Evolutionary conservation across 1,139 yeast genomes (phyloP).

Genomic region (Hemisphaericaspora subhashii): DNA sequence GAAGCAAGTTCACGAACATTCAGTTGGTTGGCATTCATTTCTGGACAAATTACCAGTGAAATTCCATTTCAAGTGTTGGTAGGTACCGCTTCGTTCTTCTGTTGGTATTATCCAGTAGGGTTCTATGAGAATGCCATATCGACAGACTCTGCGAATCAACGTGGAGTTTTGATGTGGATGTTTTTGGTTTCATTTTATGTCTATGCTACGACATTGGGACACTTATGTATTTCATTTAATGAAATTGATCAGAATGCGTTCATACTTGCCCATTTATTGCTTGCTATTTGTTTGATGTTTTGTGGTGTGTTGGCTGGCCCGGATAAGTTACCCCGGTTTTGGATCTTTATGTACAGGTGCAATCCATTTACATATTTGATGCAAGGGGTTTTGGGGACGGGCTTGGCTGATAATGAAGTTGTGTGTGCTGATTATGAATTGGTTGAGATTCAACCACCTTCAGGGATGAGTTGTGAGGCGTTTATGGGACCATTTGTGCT

Average conservation of each 20-base stretch:
- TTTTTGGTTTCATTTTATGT: conserved; percentile 37
- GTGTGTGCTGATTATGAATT: conserved; percentile 27
- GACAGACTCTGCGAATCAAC: conserved; percentile 20
- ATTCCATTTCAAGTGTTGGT: conserved; percentile 72
- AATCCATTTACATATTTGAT: conserved; percentile 66
- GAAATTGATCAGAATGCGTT: conserved; percentile 43
- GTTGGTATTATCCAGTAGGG: conserved; percentile 78
- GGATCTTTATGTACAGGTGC: conserved; percentile 37
- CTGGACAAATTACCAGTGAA: conserved; percentile 69
- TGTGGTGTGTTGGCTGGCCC: conserved; percentile 34
- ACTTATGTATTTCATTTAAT: conserved; percentile 36
- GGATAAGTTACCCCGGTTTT: conserved; percentile 32
- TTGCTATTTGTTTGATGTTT: conserved; percentile 29
- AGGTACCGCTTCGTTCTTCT: conserved; percentile 67
- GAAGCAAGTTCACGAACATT: conserved; percentile 33
- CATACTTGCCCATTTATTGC: conserved; percentile 24
- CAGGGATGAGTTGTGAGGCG: conserved; percentile 56
- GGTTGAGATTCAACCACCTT: conserved; percentile 35
- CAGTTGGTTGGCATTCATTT: conserved; percentile 36
- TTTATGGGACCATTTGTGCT: conserved; percentile 49
- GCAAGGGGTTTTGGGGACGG: conserved; percentile 35
- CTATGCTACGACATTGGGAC: conserved; percentile 39
- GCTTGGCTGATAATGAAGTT: conserved; percentile 25
- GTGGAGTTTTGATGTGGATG: conserved; percentile 50
- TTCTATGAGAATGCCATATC: conserved; percentile 54